phyloP scores from a whole-genome alignment of 1,284 basidiomycete genomes.

The Rhodotorula sp. region DNA sequence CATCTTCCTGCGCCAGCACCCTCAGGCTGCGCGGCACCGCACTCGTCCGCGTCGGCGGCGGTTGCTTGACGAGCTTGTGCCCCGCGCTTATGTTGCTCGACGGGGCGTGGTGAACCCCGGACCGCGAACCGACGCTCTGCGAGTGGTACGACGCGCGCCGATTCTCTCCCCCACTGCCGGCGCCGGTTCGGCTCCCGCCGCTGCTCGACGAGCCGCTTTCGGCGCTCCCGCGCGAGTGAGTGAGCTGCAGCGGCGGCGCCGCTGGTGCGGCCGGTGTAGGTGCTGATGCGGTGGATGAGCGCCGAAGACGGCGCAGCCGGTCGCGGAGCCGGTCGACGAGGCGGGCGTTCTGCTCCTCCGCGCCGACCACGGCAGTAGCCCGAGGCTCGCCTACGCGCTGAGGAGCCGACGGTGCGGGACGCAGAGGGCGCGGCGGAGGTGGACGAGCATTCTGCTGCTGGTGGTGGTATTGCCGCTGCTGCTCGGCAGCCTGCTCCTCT shows the following conservation, averaged over 20 bases:
- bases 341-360: conserved; percentile 6
- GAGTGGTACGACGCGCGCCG: no score
- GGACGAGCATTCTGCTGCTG: no score
- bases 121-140: no score
- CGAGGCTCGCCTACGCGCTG: no score
- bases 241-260: background rate
- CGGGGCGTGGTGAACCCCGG: background rate
- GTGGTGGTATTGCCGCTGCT: no score
- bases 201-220: background rate
- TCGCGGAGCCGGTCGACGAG: conserved; percentile 8
- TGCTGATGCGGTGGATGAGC: background rate
- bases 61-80: conserved; percentile 24
- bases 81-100: background rate
- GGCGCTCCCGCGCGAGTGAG: background rate
- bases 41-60: background rate
- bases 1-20: background rate
- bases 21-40: background rate
- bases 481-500: background rate
- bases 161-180: no score
- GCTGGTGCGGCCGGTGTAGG: background rate
- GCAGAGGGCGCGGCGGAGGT: no score
- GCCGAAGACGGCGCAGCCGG: conserved; percentile 22
- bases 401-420: no score
- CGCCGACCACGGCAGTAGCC: no score
- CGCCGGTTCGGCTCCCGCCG: background rate